Evolutionary conservation across 2,329 filamentous ascomycete species (phyloP), one percentile per base, ranked within the genome.

Genomic region (Karstenula rhodostoma): DNA sequence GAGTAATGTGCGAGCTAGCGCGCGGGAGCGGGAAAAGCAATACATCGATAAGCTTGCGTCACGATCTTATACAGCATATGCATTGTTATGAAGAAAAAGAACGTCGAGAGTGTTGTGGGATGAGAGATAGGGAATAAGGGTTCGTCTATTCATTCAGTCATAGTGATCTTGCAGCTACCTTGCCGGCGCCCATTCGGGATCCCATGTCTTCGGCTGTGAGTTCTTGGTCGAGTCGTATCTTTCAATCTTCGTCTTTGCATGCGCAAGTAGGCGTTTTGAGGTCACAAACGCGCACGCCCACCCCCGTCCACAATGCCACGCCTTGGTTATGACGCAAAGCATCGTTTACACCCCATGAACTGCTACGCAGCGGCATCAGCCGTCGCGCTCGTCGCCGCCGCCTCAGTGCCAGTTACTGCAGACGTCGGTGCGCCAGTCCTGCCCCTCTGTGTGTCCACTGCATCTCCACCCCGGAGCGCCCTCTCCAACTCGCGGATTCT

Each of bases 401-500:
- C 58, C 17, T 42, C 55, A 47, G 43, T 54, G 44, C 58, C 54
- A 56, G 47, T 51, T 42, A 19, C 57, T 7, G 55, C 42, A 17
- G 60, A 47, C 27, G 58, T 48, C 32, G 68, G 69, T 57, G 64
- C 72, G 29, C 72, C 71, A 19, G 67, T 68, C 58, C 74, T 76
- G 51, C 63, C 78, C 68, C 71, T 71, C 73, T 73, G 63, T 59
- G 62, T 61, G 68, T 74, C 59, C 6, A 46, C 61, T 25, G 27
- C 48, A n/a, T 59, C 52, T 22, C 64, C 68, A 1, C 60, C 66
- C 44, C 65, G 62, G 25, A 83, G 73, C 60, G 76, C 73, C 29
- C 78, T 74, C 65, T 84, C 82, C 53, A 84, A 65, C 55, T 81
- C 78, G 54, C 80, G 73, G n/a, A 84, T 82, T 57, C 80, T 76